These are phyloP conservation scores for Neurospora sp. DNA, from an alignment of 495 filamentous ascomycete genomes.

Conservation along the genomic window DNA sequence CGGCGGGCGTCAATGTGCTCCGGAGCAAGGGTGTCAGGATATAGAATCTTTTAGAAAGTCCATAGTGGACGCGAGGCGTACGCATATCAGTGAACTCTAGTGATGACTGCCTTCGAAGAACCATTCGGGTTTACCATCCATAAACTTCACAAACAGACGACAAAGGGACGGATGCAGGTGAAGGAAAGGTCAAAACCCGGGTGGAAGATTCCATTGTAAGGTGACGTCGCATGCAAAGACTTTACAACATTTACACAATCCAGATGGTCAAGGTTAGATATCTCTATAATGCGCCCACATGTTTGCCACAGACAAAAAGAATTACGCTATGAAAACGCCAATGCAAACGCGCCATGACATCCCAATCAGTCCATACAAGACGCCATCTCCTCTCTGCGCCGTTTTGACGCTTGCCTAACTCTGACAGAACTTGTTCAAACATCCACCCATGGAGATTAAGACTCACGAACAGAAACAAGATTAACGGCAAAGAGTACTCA, in stretches of 20 bases:
- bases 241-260: not conserved
- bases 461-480: not conserved
- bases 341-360: not conserved
- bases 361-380: not conserved
- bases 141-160: not conserved
- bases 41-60: conserved; percentile 17
- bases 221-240: not conserved
- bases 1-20: conserved; percentile 50
- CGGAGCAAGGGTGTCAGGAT: conserved; percentile 54
- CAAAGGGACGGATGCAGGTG: not conserved
- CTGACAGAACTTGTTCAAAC: not conserved
- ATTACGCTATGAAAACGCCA: not conserved
- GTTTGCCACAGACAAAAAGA: not conserved
- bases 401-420: not conserved
- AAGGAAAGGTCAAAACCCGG: not conserved
- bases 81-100: not conserved
- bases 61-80: not conserved
- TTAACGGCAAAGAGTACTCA: not conserved
- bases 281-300: not conserved
- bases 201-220: not conserved
- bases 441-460: not conserved
- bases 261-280: not conserved
- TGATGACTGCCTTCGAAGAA: not conserved
- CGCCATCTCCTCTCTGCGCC: not conserved
- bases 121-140: not conserved